phyloP scores from a whole-genome alignment of 225 moss, liverwort and hornwort species.

The Polytrichum formosum region DNA sequence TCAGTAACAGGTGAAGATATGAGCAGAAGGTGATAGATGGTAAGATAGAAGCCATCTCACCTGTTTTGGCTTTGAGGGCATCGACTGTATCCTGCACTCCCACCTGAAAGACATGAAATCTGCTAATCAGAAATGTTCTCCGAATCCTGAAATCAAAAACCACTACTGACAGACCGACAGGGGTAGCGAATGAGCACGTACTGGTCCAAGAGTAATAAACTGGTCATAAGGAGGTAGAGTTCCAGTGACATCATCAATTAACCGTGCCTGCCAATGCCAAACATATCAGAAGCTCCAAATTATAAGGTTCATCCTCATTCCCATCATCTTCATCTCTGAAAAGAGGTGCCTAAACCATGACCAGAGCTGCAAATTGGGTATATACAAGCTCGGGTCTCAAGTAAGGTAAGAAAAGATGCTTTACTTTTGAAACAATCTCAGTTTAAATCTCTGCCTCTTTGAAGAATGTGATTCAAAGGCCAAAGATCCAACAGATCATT shows the following conservation, averaged over 20 bases:
- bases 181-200: constrained; percentile 8
- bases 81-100: constrained; percentile 87
- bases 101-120: constrained; percentile 43
- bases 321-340: too few species aligned
- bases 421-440: too few species aligned
- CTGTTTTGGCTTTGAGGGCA: constrained; percentile 80
- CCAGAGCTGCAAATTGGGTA: too few species aligned
- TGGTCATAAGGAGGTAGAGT: constrained; percentile 98
- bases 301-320: too few species aligned
- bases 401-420: too few species aligned
- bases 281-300: not conserved
- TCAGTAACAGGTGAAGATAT: too few species aligned
- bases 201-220: constrained; percentile 97
- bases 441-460: too few species aligned
- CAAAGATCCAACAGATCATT: too few species aligned
- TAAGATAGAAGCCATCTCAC: constrained; percentile 16
- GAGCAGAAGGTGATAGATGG: too few species aligned
- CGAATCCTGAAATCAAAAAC: not conserved
- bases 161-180: not conserved
- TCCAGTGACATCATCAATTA: constrained; percentile 96
- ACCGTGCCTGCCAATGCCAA: constrained; percentile 71
- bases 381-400: too few species aligned
- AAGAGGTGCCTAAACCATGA: too few species aligned
- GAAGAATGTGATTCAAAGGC: too few species aligned
- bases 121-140: not conserved